Base-by-base conservation (phyloP, 768 basidiomycete species). In the Trametes maxima region DNA sequence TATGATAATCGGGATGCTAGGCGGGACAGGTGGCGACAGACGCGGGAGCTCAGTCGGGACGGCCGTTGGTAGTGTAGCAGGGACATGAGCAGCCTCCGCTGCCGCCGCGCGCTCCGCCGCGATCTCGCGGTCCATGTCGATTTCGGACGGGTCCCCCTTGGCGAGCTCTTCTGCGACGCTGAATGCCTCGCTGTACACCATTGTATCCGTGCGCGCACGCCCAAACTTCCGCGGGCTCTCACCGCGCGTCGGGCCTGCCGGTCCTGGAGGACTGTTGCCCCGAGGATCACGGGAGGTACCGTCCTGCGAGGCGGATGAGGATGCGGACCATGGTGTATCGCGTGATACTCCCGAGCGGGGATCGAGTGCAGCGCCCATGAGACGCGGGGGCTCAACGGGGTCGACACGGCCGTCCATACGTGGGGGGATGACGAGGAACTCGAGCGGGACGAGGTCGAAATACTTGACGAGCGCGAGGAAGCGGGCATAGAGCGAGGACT, bases 401-500 rank as follows among this genome's bases (percentile, higher is more conserved):
- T 60, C 54, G 11, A 16, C 22, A n/a, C 58, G 54, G 21, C 59
- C 62, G 4, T 54, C 58, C 19, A 76, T 71, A 28, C 73, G 72
- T 16, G 82, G 75, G 0, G 90, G 91, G 48, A 92, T 92, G 69
- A 93, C 89, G 45, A 95, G 81, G 72, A 95, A 92, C 57, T 93
- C 92, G 22, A 81, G 68, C 0, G 91, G 90, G 0, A 96, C 93
- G 46, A 97, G 79, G 61, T 89, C 86, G 76, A 90, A 95, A 70
- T 85, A 85, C 61, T 82, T 80, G 8, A 90, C 89, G 59, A 96
- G 84, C 12, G 88, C 88, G 57, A 95, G 82, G 79, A 96, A 96
- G 67, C 95, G 89, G 37, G 89, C 88, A 70, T 96, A 95, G 2
- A 97, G 79, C 0, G 90, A 90, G 7, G 90, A 93, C 74, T 97